Evolutionary conservation across 257 asterid genomes (phyloP).

Genomic region (Scutellaria minor): DNA sequence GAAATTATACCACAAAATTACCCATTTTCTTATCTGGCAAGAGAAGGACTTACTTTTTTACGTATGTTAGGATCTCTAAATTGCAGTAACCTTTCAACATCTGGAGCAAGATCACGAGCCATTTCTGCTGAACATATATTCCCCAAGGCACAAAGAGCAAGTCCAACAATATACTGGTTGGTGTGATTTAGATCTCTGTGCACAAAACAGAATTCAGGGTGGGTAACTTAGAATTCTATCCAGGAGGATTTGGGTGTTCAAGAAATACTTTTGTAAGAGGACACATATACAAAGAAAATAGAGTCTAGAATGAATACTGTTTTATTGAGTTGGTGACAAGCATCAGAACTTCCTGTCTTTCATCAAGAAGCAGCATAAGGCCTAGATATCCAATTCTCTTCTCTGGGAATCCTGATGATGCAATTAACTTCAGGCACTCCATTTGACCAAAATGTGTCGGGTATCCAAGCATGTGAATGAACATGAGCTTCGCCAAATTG

Average conservation of each 20-base stretch:
- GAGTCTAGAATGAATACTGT: slow-evolving; percentile 62
- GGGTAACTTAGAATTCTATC: slow-evolving; percentile 19
- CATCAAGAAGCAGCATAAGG: slow-evolving; percentile 94
- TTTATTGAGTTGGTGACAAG: slow-evolving; percentile 93
- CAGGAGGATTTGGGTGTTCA: slow-evolving; percentile 9
- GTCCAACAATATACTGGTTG: slow-evolving; percentile 95
- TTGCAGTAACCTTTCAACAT: slow-evolving; percentile 86
- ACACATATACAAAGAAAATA: slow-evolving; percentile 11
- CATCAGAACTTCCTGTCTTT: slow-evolving; percentile 97
- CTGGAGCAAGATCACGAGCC: slow-evolving; percentile 99
- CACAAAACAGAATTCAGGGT: slow-evolving; percentile 34
- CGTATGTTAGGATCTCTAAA: slow-evolving; percentile 95
- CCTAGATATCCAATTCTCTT: slow-evolving; percentile 98
- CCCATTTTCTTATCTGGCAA: not conserved
- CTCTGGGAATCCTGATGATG: slow-evolving; percentile 96
- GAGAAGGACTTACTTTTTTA: slow-evolving; percentile 66
- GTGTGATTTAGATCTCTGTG: slow-evolving; percentile 92
- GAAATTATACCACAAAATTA: not conserved
- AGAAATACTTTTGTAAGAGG: slow-evolving; percentile 23
- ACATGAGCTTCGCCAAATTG: slow-evolving; percentile 94
- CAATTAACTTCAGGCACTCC: slow-evolving; percentile 93
- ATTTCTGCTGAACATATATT: slow-evolving; percentile 94
- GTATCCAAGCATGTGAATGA: slow-evolving; percentile 96
- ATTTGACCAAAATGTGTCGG: slow-evolving; percentile 99
- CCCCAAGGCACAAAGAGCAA: slow-evolving; percentile 96